phyloP scores from a whole-genome alignment of 2,329 filamentous ascomycete species.

The Pseudocercospora pini-densiflorae region DNA sequence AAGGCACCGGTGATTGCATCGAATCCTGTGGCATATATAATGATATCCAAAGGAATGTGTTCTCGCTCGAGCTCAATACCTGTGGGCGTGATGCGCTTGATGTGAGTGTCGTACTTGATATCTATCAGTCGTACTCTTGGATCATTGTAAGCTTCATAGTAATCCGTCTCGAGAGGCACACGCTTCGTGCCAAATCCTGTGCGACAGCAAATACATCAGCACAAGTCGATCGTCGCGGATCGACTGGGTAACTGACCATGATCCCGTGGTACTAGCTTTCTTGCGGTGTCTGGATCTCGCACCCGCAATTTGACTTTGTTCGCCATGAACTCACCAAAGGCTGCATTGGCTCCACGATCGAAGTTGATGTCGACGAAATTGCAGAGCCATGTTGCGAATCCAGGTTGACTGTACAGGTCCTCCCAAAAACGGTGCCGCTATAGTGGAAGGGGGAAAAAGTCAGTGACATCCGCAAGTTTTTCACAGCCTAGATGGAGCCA shows the following conservation, averaged over 20 bases:
- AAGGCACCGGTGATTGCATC: slow-evolving; percentile 38
- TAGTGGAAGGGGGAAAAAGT: too few relatives aligned
- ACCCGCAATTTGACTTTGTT: slow-evolving; percentile 9
- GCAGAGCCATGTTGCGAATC: too few relatives aligned
- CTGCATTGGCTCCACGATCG: slow-evolving; percentile 1
- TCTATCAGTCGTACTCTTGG: slow-evolving; percentile 53
- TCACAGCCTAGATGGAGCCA: too few relatives aligned
- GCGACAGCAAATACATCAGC: background rate
- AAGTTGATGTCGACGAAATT: slow-evolving; percentile 1
- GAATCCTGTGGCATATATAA: slow-evolving; percentile 48
- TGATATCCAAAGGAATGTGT: slow-evolving; percentile 43
- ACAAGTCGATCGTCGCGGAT: background rate
- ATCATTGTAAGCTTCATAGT: slow-evolving; percentile 55
- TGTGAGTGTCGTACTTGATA: slow-evolving; percentile 47
- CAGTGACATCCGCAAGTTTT: too few relatives aligned
- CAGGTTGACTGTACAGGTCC: too few relatives aligned
- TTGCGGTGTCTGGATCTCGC: slow-evolving; percentile 10
- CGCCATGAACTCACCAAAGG: slow-evolving; percentile 4
- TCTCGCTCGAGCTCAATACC: slow-evolving; percentile 46
- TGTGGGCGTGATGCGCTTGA: slow-evolving; percentile 44
- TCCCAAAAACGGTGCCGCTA: too few relatives aligned
- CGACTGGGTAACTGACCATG: background rate
- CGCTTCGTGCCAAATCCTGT: slow-evolving; percentile 19
- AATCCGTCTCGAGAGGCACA: slow-evolving; percentile 50
- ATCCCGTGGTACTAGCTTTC: slow-evolving; percentile 10